Evolutionary conservation across 257 asterid species (phyloP).

Genomic region (Catharanthus roseus): DNA sequence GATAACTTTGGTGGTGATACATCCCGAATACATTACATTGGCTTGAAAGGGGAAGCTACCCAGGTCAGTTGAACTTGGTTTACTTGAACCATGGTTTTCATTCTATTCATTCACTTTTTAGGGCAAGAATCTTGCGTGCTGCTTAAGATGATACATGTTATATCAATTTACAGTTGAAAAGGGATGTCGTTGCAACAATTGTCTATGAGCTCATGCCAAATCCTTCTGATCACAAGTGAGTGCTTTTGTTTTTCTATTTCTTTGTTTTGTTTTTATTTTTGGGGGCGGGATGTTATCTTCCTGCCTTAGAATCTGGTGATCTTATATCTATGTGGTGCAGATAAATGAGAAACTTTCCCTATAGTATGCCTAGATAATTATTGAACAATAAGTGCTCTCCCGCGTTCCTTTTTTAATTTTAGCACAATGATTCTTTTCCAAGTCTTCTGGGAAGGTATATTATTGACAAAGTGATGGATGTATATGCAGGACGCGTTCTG

Average conservation of each 20-base stretch:
- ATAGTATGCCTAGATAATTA: not conserved
- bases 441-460: not conserved
- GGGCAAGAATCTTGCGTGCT: not conserved
- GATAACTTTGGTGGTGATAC: slow-evolving; percentile 90
- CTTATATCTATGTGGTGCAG: not conserved
- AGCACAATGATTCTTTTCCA: not conserved
- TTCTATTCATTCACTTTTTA: not conserved
- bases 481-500: slow-evolving; percentile 67
- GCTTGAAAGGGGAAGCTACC: slow-evolving; percentile 97
- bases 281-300: too few relatives aligned
- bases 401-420: not conserved
- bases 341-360: not conserved
- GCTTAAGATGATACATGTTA: not conserved
- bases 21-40: slow-evolving; percentile 86
- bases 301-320: not conserved
- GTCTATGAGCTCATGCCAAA: slow-evolving; percentile 94
- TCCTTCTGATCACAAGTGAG: slow-evolving; percentile 99
- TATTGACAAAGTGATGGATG: not conserved
- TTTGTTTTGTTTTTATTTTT: too few relatives aligned
- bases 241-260: slow-evolving; percentile 6
- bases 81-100: not conserved
- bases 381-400: not conserved
- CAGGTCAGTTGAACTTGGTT: slow-evolving; percentile 49
- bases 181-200: slow-evolving; percentile 85
- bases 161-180: slow-evolving; percentile 59